Base-by-base conservation (phyloP, 805 yeast genomes). In the Lachancea quebecensis region DNA sequence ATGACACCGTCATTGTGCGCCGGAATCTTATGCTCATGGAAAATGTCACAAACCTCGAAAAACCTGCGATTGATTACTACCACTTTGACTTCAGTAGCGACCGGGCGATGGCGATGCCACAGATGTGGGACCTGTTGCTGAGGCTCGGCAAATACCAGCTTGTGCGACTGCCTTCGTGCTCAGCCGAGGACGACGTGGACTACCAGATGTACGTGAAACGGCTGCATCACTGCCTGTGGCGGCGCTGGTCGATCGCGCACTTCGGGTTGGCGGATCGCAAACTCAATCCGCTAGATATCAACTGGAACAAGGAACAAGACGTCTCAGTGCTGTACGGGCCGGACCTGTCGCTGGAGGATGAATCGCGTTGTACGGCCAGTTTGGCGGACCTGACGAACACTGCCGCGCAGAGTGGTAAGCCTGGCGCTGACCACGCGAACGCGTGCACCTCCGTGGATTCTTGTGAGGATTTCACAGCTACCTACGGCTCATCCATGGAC, bases 321-420 rank as follows among this genome's bases (percentile, higher is more conserved):
- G 91, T 91, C 21, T 88, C 96, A 1, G 91, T 96, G 89, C 75
- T 91, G 7, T 93, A 90, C 66, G 99, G 99, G 1, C 99, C 99
- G 11, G 54, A 59, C 46, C 49, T 63, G 30, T 43, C 54, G 10
- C 12, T 36, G 10, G 35, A 14, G 15, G 28, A 18, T 35, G 31
- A 12, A 39, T 43, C 16, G 35, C 37, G 16, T 27, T 18, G 30
- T 17, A 18, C 28, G 25, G 25, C 25, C 25, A 21, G 25, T 7
- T 4, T 7, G 6, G 25, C 25, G 33, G 25, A 15, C 21, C 12
- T 25, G 10, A 14, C 18, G 21, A 3, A 27, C 29, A 3, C 10
- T 28, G 35, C 36, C 29, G 25, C 25, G 11, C 28, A 4, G 35
- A n/a, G 14, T 10, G 34, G 32, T 14, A 40, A 35, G 25, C 32